These are phyloP conservation scores for Coriaria nepalensis DNA, from an alignment of 306 rosid species.

Conservation along the genomic window DNA sequence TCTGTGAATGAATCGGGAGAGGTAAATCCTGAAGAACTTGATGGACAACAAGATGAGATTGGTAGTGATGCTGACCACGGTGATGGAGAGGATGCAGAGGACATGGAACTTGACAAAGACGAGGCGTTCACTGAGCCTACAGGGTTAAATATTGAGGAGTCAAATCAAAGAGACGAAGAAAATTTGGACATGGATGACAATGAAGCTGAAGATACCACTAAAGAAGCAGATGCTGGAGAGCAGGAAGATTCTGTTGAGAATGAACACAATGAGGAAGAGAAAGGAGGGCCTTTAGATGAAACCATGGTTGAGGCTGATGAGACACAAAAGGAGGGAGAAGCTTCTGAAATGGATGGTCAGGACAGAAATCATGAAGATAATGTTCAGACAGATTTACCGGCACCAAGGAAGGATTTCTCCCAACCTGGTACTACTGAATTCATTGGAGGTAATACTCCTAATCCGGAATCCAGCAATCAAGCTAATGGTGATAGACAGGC, in stretches of 20 bases:
- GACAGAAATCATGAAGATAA: conserved; percentile 30
- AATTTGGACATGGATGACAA: conserved; percentile 40
- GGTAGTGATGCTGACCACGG: conserved; percentile 22
- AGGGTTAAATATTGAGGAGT: conserved; percentile 42
- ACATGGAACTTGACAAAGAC: conserved; percentile 45
- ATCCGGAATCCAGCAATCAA: conserved; percentile 33
- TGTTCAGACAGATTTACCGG: conserved; percentile 25
- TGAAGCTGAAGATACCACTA: conserved; percentile 32
- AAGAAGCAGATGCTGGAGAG: conserved; percentile 36
- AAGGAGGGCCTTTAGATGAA: conserved; percentile 40
- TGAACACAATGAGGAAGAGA: conserved; percentile 30
- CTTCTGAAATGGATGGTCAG: conserved; percentile 35
- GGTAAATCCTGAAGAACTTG: conserved; percentile 29
- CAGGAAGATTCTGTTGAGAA: conserved; percentile 29
- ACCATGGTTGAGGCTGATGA: conserved; percentile 50
- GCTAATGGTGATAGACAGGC: conserved; percentile 34
- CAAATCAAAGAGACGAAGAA: conserved; percentile 34
- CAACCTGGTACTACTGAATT: conserved; percentile 26
- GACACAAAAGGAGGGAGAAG: conserved; percentile 30
- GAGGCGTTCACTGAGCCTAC: conserved; percentile 39
- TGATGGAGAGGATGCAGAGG: conserved; percentile 38
- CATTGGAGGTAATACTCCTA: conserved; percentile 25
- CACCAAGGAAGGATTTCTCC: conserved; percentile 25
- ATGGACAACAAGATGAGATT: conserved; percentile 31
- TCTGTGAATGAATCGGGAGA: conserved; percentile 35